A percentile compares a stretch with the other conserved stretches of the same genome.
phyloP scores from a whole-genome alignment of 495 filamentous ascomycete genomes.

The Annulohypoxylon maeteangense region DNA sequence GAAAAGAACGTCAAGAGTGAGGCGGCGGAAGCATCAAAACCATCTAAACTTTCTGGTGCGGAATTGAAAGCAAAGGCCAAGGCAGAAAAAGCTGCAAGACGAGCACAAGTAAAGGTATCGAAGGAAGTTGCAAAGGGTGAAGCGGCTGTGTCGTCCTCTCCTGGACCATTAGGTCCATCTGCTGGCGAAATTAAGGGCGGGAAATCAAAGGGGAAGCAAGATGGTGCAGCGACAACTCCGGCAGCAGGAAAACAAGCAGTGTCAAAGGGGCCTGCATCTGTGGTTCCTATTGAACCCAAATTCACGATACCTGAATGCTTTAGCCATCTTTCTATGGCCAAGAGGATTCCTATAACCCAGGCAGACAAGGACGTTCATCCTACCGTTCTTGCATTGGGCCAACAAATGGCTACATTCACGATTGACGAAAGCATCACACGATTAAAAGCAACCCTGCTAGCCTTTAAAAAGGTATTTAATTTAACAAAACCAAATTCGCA shows the following conservation, averaged over 20 bases:
- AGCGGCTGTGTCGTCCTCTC: conserved; percentile 35
- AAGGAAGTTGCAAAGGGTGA: conserved; percentile 49
- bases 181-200: conserved; percentile 51
- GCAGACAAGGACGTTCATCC: conserved; percentile 92
- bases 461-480: conserved; percentile 81
- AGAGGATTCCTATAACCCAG: conserved; percentile 75
- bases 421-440: conserved; percentile 91
- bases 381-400: conserved; percentile 81
- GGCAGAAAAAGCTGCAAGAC: conserved; percentile 78
- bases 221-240: conserved; percentile 43
- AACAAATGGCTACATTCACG: conserved; percentile 89
- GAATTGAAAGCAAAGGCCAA: conserved; percentile 82
- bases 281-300: conserved; percentile 71
- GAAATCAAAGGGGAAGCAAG: conserved; percentile 64
- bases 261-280: conserved; percentile 49
- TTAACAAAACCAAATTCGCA: not conserved
- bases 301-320: conserved; percentile 76
- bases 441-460: conserved; percentile 85
- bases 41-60: conserved; percentile 66
- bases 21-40: conserved; percentile 30
- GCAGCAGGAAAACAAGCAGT: conserved; percentile 45
- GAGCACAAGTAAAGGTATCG: conserved; percentile 70
- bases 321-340: conserved; percentile 83
- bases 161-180: conserved; percentile 42
- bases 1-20: conserved; percentile 42